Percentiles rank a stretch among this genome's conserved stretches.
These are phyloP conservation scores for Citrullus amarus DNA, from an alignment of 306 rosid genomes.

Conservation along the genomic window DNA sequence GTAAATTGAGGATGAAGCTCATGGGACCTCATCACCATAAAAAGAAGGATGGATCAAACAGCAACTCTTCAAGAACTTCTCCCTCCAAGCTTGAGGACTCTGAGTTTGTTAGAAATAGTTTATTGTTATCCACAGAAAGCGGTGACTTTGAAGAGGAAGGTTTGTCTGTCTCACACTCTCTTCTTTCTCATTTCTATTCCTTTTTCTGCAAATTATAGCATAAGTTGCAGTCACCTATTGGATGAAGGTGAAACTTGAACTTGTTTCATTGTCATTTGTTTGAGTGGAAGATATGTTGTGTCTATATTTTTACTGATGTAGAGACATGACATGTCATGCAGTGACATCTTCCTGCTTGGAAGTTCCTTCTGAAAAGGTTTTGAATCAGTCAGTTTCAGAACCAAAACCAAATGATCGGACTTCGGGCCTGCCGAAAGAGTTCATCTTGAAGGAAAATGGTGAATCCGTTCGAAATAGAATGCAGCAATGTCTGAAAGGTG, in stretches of 20 bases:
- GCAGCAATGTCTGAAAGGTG: constrained; percentile 41
- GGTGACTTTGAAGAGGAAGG: constrained; percentile 69
- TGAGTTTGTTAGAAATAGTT: constrained; percentile 54
- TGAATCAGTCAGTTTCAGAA: constrained; percentile 16
- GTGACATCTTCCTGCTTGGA: constrained; percentile 57
- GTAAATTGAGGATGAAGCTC: constrained; percentile 87
- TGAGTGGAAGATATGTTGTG: neutral
- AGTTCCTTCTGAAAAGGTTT: constrained; percentile 25
- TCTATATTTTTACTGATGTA: constrained; percentile 9
- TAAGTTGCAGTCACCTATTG: neutral
- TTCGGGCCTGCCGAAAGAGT: constrained; percentile 31
- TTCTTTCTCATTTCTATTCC: neutral
- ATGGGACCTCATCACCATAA: constrained; percentile 55
- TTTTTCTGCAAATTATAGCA: neutral
- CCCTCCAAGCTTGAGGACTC: constrained; percentile 69
- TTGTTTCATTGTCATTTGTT: neutral
- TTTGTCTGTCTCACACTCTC: constrained; percentile 9
- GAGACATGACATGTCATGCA: constrained; percentile 21
- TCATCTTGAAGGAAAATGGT: constrained; percentile 28
- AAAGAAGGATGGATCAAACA: constrained; percentile 79
- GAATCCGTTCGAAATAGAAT: constrained; percentile 20
- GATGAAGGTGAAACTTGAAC: neutral
- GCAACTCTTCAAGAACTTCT: constrained; percentile 87
- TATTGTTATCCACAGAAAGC: constrained; percentile 30
- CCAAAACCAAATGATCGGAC: neutral